Evolutionary conservation across 257 asterid species (phyloP), one percentile per base, ranked within the genome.

Genomic region (Rauvolfia tetraphylla): DNA sequence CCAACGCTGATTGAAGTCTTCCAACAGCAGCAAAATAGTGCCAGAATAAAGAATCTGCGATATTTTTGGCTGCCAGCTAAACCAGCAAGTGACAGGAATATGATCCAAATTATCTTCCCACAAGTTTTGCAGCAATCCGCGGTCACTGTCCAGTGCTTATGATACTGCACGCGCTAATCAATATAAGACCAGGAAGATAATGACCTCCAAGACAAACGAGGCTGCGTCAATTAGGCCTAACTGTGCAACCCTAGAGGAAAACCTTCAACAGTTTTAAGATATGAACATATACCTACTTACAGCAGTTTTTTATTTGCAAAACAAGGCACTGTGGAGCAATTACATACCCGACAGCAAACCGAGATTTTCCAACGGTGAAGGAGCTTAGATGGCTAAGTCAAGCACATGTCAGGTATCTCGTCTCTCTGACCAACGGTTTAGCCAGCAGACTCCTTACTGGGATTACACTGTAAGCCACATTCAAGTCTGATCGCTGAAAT

Each of bases 401-500:
- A 41, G 41, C 12, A 29, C 61, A 12, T 8, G 39, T 3, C 34
- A 10, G n/a, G 23, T 44, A 23, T 46, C 25, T 49, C n/a, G 23
- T 66, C 13, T 11, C 29, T 44, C 34, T 10, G 27, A 59, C 38
- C 22, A 39, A 49, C 23, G 63, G 20, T 44, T 53, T 62, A 63
- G 78, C 74, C 78, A 71, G 56, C 49, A 33, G 58, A 70, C 63
- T 59, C 80, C 54, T 78, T 79, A 54, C 79, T 82, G 0, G 34
- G 22, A 79, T 77, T 49, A 23, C 78, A 34, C 73, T 76, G 78
- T 84, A 88, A 74, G n/a, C 97, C 98, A 59, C 99, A 93, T 83
- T 91, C 98, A 44, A 88, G 81, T 82, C 86, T 89, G 63, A 95
- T 90, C 22, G 98, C 99, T 68, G 97, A 85, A 57, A 92, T 72